phyloP scores from a whole-genome alignment of 2,329 filamentous ascomycete genomes.

The Xylaria sp. region DNA sequence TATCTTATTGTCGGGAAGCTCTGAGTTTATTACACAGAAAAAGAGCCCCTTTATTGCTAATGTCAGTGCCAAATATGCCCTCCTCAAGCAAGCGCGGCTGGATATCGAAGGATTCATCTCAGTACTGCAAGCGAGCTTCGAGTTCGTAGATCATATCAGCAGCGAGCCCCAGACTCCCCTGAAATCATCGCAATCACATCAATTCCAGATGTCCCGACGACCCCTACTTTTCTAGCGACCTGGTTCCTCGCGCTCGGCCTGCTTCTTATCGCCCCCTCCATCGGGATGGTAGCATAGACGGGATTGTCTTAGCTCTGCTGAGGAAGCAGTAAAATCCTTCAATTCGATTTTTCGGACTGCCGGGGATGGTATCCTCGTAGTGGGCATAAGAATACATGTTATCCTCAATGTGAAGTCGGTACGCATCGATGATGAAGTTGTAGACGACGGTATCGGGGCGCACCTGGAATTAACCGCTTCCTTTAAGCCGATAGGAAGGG shows the following conservation, averaged over 20 bases:
- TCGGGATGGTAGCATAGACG: constrained; percentile 57
- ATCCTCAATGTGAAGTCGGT: constrained; percentile 60
- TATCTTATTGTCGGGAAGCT: not conserved
- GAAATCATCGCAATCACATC: too few species aligned
- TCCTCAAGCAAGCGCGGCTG: constrained; percentile 4
- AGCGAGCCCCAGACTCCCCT: constrained; percentile 48
- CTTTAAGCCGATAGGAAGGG: constrained; percentile 56
- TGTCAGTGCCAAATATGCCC: not conserved
- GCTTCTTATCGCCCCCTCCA: constrained; percentile 58
- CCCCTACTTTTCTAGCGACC: constrained; percentile 38
- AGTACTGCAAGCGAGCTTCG: constrained; percentile 44
- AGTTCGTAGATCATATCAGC: constrained; percentile 48
- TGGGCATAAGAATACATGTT: constrained; percentile 44
- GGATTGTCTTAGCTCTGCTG: constrained; percentile 40
- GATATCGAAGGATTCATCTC: constrained; percentile 4
- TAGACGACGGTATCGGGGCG: constrained; percentile 59
- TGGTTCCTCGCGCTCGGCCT: constrained; percentile 52
- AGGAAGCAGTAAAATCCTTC: constrained; percentile 56
- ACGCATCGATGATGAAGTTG: constrained; percentile 59
- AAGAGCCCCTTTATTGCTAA: not conserved
- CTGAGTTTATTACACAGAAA: not conserved
- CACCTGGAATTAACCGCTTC: constrained; percentile 57
- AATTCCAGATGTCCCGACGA: too few species aligned
- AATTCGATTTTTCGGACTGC: constrained; percentile 39
- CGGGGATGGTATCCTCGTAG: constrained; percentile 48